Evolutionary conservation across 805 yeast genomes (phyloP), one percentile per base, ranked within the genome.

Genomic region (Saccharomycopsis sp.): DNA sequence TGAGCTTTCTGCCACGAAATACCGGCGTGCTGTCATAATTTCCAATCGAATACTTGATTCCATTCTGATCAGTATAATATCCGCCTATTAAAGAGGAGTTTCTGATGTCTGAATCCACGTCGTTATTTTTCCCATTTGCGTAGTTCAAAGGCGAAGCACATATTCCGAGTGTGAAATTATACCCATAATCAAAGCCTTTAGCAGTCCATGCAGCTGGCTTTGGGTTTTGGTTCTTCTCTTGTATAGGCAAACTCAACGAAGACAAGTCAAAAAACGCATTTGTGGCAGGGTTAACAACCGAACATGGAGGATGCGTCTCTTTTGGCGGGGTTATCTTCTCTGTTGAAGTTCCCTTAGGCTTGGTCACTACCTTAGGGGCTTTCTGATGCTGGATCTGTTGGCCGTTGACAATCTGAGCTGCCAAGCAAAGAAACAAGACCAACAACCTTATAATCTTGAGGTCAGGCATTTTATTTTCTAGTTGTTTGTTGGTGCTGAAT

Each of bases 121-220:
- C 54, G 38, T 55, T 54, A 57, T 79, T 76, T 8, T 44, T 24
- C 51, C 70, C 75, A 1, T 58, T 55, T 55, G 70, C 71, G 60
- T 75, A 79, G 2, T 63, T 54, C 49, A 79, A 66, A 24, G 86
- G 82, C n/a, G 83, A 71, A 56, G 87, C 78, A 65, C 93, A 86
- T 2, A 86, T 73, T n/a, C 88, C 86, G 49, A 87, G 64, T 0
- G 93, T 86, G 72, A 86, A 91, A 70, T 91, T 91, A 53, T 73
- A 75, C 25, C 84, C 84, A 65, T 80, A 81, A 63, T 86, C 94
- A 68, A 78, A 79, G 0, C 96, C 96, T 61, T 78, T 79, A 2
- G 92, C 83, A 47, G 76, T 71, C 89, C 92, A 89, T 23, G 85
- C 80, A 3, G 59, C 61, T 23, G 63, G 63, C 24, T 56, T 60